Evolutionary conservation across 1,284 basidiomycete genomes (phyloP).

Genomic region (Trichosporon asahii): DNA sequence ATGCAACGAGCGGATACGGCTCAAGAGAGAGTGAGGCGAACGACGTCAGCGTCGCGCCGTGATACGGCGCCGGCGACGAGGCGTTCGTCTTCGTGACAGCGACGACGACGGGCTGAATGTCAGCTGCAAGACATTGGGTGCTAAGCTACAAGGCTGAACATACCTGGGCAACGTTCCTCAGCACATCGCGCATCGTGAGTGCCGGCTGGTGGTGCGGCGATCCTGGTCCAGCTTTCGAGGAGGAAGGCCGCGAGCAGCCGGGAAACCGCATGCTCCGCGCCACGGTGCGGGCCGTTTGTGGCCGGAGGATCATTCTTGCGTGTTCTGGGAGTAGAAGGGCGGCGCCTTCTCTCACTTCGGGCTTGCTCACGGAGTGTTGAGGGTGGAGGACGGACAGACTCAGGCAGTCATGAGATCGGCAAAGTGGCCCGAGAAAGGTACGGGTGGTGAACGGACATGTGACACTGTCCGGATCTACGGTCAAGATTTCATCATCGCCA

Average conservation of each 20-base stretch:
- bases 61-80: constrained; percentile 44
- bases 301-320: constrained; percentile 1
- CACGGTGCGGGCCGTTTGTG: background rate
- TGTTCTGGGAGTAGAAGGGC: constrained; percentile 1
- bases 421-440: constrained; percentile 5
- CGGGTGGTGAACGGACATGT: constrained; percentile 2
- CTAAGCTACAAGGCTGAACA: constrained; percentile 15
- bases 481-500: constrained; percentile 10
- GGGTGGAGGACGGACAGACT: background rate
- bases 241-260: background rate
- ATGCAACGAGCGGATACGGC: constrained; percentile 78
- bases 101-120: constrained; percentile 47
- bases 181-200: constrained; percentile 38
- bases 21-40: constrained; percentile 86
- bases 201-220: constrained; percentile 3
- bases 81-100: constrained; percentile 34
- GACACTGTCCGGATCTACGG: background rate
- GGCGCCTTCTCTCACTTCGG: background rate
- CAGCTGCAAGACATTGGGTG: background rate
- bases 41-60: constrained; percentile 87
- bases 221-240: background rate
- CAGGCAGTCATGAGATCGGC: background rate
- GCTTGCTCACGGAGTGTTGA: background rate
- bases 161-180: constrained; percentile 52
- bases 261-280: background rate